Evolutionary conservation across 441 rosid genomes (phyloP).

Genomic region (Populus hybrid): DNA sequence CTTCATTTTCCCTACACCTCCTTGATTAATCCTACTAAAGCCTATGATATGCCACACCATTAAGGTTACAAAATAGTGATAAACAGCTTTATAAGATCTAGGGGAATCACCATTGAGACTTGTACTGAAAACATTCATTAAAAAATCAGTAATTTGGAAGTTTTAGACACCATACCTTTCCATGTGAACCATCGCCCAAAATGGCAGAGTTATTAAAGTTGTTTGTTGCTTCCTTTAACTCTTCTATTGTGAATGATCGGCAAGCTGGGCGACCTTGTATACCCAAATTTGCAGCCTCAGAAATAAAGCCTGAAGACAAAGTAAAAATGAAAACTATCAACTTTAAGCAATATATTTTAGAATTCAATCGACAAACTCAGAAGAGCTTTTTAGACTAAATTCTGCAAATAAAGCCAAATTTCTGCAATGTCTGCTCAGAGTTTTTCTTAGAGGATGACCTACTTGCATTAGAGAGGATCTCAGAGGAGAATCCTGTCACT

Average conservation of each 20-base stretch:
- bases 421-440: neutral
- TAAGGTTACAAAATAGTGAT: neutral
- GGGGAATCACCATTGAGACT: neutral
- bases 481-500: constrained; percentile 45
- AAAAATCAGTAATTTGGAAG: neutral
- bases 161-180: constrained; percentile 35
- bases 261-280: constrained; percentile 36
- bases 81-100: neutral
- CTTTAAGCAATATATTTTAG: neutral
- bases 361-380: neutral
- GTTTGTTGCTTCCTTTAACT: constrained; percentile 47
- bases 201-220: constrained; percentile 36
- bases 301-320: constrained; percentile 35
- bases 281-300: constrained; percentile 35
- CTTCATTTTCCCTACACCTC: neutral
- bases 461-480: constrained; percentile 55
- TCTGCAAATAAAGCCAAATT: neutral
- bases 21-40: neutral
- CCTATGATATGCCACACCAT: neutral
- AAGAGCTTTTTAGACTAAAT: neutral
- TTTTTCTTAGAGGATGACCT: constrained; percentile 20
- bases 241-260: constrained; percentile 44
- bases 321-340: neutral
- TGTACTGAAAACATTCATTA: neutral
- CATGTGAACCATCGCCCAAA: constrained; percentile 48